phyloP scores from a whole-genome alignment of 768 basidiomycete species.

The Tylopilus plumbeoviolaceoides region DNA sequence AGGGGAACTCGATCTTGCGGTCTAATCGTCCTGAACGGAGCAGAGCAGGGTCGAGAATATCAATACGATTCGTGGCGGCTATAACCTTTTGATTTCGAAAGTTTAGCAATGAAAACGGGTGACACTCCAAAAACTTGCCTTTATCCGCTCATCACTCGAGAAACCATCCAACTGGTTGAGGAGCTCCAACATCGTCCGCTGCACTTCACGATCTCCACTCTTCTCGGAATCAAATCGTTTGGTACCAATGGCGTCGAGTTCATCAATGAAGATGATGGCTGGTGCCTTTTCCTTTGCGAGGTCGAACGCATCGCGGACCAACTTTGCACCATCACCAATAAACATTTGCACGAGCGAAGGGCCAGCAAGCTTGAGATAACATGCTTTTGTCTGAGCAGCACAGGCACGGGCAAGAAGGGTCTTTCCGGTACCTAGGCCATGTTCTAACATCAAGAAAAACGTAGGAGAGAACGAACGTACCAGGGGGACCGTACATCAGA shows the following conservation, averaged over 20 bases:
- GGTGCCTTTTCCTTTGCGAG: constrained; percentile 98
- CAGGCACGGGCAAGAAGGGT: constrained; percentile 96
- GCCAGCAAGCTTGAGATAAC: constrained; percentile 96
- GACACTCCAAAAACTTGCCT: constrained; percentile 45
- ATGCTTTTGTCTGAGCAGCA: constrained; percentile 96
- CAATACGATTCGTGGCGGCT: constrained; percentile 97
- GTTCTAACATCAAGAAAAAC: background rate
- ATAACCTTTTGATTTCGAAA: constrained; percentile 64
- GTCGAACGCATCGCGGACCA: constrained; percentile 97
- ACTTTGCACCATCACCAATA: constrained; percentile 98
- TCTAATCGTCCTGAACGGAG: constrained; percentile 97
- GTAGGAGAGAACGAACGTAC: constrained; percentile 36
- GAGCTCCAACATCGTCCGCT: constrained; percentile 98
- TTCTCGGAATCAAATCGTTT: constrained; percentile 99
- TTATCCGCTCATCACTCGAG: constrained; percentile 94
- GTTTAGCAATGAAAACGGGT: constrained; percentile 1
- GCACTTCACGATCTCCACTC: constrained; percentile 98
- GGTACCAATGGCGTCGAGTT: constrained; percentile 97
- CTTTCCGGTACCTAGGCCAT: constrained; percentile 79
- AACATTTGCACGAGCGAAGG: constrained; percentile 99
- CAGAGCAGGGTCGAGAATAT: constrained; percentile 97
- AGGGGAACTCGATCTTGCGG: constrained; percentile 97
- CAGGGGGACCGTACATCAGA: constrained; percentile 98
- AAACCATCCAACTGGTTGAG: constrained; percentile 98
- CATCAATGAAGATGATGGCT: constrained; percentile 99